Conservation (phyloP, 129 eudicot genomes). For the Chrysanthemum makinoi region DNA sequence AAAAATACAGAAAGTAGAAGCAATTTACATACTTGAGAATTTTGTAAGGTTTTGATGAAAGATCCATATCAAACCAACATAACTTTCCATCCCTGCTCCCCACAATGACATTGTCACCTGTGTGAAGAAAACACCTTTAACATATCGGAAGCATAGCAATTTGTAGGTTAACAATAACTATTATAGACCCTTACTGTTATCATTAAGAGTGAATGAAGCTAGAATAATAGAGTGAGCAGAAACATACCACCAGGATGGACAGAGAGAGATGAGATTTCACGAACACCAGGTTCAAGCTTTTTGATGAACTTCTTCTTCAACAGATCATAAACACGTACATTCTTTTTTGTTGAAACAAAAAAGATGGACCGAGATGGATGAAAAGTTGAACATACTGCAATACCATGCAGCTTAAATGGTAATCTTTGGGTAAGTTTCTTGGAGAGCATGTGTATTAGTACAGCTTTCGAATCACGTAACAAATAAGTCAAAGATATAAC, state of each 20-base stretch:
- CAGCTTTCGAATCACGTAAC: constrained; percentile 78
- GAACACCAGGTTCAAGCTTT: constrained; percentile 75
- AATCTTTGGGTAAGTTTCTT: constrained; percentile 71
- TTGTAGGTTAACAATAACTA: too few relatives aligned
- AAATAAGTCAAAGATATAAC: constrained; percentile 55
- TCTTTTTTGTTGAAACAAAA: constrained; percentile 82
- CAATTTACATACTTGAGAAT: constrained; percentile 58
- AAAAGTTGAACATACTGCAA: constrained; percentile 78
- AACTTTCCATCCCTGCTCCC: constrained; percentile 92
- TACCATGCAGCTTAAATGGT: constrained; percentile 87
- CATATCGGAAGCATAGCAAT: neutral
- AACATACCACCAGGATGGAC: constrained; percentile 90
- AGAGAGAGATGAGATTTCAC: constrained; percentile 72
- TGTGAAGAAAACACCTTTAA: constrained; percentile 9
- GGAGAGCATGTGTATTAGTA: constrained; percentile 80
- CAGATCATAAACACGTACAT: constrained; percentile 79
- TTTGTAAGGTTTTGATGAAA: constrained; percentile 80
- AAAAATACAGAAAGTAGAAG: neutral
- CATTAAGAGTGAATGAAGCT: neutral
- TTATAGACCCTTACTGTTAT: neutral
- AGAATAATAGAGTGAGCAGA: neutral
- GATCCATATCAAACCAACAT: constrained; percentile 99
- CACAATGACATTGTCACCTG: constrained; percentile 95
- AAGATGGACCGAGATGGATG: constrained; percentile 89
- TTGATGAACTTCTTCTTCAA: constrained; percentile 65